These are phyloP conservation scores for Globisporangium camurandrum DNA, from an alignment of 352 stramenopile species.

Conservation along the genomic window DNA sequence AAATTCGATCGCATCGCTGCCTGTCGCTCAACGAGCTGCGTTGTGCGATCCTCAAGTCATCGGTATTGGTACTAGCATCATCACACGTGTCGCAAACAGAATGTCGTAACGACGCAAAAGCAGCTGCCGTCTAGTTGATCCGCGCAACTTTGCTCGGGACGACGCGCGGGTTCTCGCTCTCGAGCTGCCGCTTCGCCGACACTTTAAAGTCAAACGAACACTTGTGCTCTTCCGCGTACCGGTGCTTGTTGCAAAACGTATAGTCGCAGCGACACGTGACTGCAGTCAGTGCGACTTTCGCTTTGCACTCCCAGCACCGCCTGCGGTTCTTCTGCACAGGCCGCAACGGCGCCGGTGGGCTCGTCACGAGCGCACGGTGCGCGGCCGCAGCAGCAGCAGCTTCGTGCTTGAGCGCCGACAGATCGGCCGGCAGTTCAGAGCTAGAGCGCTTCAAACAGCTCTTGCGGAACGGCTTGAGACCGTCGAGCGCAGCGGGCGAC, in stretches of 20 bases:
- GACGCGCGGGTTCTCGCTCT: conserved; percentile 76
- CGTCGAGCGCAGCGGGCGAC: conserved; percentile 35
- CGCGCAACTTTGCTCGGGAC: conserved; percentile 72
- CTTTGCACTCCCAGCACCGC: conserved; percentile 84
- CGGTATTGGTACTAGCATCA: not conserved
- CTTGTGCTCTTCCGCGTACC: conserved; percentile 85
- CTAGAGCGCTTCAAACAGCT: conserved; percentile 67
- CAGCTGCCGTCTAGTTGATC: conserved; percentile 56
- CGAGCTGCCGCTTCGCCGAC: conserved; percentile 72
- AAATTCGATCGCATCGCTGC: not conserved
- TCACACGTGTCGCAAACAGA: not conserved
- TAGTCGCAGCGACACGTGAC: conserved; percentile 87
- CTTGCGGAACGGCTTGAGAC: conserved; percentile 53
- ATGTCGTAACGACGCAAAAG: no score
- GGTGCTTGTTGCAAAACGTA: conserved; percentile 86
- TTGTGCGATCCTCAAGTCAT: no score
- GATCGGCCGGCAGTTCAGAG: conserved; percentile 27
- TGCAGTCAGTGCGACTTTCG: conserved; percentile 80
- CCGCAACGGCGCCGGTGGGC: conserved; percentile 6
- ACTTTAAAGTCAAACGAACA: conserved; percentile 87
- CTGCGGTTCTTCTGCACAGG: conserved; percentile 82
- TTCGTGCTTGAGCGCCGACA: conserved; percentile 10
- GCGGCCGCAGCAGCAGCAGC: not conserved
- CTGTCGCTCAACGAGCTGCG: not conserved
- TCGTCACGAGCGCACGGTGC: no score